phyloP scores from a whole-genome alignment of 495 filamentous ascomycete species.

The Hyphodiscus hymeniophilus region DNA sequence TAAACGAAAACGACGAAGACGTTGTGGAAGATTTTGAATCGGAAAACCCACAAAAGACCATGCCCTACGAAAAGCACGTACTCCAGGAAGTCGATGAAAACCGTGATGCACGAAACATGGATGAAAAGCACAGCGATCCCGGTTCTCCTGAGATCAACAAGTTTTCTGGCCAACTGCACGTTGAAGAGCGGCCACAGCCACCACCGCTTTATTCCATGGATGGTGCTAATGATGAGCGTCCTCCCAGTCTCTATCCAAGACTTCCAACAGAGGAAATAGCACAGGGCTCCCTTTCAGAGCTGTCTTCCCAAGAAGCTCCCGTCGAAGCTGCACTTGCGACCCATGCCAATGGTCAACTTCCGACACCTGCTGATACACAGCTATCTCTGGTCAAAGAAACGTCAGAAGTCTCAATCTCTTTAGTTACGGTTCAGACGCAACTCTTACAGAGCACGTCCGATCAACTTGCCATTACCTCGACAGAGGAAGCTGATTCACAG shows the following conservation, averaged over 20 bases:
- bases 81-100: no score
- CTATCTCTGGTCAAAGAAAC: neutral
- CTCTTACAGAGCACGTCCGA: no score
- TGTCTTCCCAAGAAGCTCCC: neutral
- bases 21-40: no score
- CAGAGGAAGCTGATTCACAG: neutral
- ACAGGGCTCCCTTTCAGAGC: neutral
- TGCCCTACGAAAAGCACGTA: no score
- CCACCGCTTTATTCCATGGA: slow-evolving; percentile 7
- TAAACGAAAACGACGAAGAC: no score
- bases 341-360: slow-evolving; percentile 17
- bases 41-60: no score
- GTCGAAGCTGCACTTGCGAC: slow-evolving; percentile 1
- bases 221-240: slow-evolving; percentile 15
- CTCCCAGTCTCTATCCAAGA: neutral
- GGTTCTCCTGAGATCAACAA: no score
- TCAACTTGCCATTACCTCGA: neutral
- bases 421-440: neutral
- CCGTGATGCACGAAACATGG: no score
- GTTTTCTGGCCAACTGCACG: no score
- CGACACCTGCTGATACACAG: slow-evolving; percentile 11
- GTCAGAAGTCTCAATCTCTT: slow-evolving; percentile 9
- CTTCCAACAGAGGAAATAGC: neutral
- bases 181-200: neutral
- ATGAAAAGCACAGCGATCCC: no score